phyloP scores from a whole-genome alignment of 208 protist genomes.

The Trypanosoma platydactyli region DNA sequence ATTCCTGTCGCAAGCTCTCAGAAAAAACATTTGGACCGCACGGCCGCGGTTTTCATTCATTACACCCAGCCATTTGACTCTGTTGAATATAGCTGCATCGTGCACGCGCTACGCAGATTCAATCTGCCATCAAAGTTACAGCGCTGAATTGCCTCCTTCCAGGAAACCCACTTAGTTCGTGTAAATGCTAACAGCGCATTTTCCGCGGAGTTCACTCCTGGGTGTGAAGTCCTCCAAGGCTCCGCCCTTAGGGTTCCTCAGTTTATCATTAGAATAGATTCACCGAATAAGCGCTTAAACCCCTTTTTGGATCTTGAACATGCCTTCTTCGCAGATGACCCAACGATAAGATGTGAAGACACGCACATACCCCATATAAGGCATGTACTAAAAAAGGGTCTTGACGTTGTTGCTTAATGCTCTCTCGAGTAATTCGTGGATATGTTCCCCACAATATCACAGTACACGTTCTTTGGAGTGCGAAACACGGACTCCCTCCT shows the following conservation, averaged over 20 bases:
- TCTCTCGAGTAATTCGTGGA: slow-evolving; percentile 9
- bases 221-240: slow-evolving; percentile 35
- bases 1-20: too few species aligned
- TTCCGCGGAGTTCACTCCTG: slow-evolving; percentile 1
- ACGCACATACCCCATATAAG: slow-evolving; percentile 5
- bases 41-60: slow-evolving; percentile 33
- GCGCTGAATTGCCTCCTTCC: slow-evolving; percentile 28
- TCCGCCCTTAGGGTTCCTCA: slow-evolving; percentile 30
- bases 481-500: background rate
- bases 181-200: slow-evolving; percentile 22
- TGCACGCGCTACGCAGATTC: slow-evolving; percentile 5
- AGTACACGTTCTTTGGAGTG: slow-evolving; percentile 15
- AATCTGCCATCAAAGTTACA: slow-evolving; percentile 7
- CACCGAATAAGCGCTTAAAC: slow-evolving; percentile 22
- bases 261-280: slow-evolving; percentile 37
- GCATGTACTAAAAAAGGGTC: slow-evolving; percentile 1
- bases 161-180: slow-evolving; percentile 1
- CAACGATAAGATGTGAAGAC: slow-evolving; percentile 19
- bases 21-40: background rate
- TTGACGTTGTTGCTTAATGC: background rate
- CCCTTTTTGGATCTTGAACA: slow-evolving; percentile 14
- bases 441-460: background rate
- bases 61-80: slow-evolving; percentile 40
- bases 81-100: slow-evolving; percentile 33
- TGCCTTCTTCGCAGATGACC: slow-evolving; percentile 36